Conservation (phyloP, 805 yeast genomes). For the Sugiyamaella qingdaonensis region DNA sequence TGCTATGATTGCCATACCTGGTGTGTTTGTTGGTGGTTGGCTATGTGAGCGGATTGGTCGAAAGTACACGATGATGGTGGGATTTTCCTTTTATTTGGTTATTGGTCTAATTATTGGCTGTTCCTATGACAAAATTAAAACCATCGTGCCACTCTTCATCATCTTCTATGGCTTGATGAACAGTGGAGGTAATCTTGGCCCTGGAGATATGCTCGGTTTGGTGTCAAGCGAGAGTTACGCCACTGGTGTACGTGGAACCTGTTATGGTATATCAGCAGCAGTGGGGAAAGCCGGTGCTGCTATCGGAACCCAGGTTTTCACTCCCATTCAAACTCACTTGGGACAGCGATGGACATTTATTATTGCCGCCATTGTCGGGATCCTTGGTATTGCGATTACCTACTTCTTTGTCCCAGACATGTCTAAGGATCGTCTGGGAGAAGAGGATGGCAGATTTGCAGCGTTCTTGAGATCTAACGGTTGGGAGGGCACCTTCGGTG, state of each 20-base stretch:
- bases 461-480: slow-evolving; percentile 56
- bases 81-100: slow-evolving; percentile 65
- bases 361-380: slow-evolving; percentile 70
- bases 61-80: slow-evolving; percentile 65
- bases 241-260: slow-evolving; percentile 71
- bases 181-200: slow-evolving; percentile 70
- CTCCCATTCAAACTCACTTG: slow-evolving; percentile 58
- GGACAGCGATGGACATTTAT: slow-evolving; percentile 76
- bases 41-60: slow-evolving; percentile 65
- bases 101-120: slow-evolving; percentile 42
- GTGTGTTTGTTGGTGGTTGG: slow-evolving; percentile 65
- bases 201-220: slow-evolving; percentile 73
- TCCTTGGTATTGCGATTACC: slow-evolving; percentile 57
- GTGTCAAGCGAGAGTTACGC: slow-evolving; percentile 65
- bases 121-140: slow-evolving; percentile 50
- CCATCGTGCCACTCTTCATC: slow-evolving; percentile 60
- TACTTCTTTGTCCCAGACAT: slow-evolving; percentile 64
- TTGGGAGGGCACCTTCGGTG: slow-evolving; percentile 47
- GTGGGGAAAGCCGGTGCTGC: slow-evolving; percentile 85
- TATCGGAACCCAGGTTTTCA: slow-evolving; percentile 68
- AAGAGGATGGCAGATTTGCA: slow-evolving; percentile 60
- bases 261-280: slow-evolving; percentile 74
- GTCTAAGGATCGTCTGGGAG: slow-evolving; percentile 62
- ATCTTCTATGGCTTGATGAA: slow-evolving; percentile 71
- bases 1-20: slow-evolving; percentile 65